Percentiles rank a stretch among this genome's conserved stretches.
These are phyloP conservation scores for Heliophila coronopifolia DNA, from an alignment of 441 rosid genomes.

Conservation along the genomic window DNA sequence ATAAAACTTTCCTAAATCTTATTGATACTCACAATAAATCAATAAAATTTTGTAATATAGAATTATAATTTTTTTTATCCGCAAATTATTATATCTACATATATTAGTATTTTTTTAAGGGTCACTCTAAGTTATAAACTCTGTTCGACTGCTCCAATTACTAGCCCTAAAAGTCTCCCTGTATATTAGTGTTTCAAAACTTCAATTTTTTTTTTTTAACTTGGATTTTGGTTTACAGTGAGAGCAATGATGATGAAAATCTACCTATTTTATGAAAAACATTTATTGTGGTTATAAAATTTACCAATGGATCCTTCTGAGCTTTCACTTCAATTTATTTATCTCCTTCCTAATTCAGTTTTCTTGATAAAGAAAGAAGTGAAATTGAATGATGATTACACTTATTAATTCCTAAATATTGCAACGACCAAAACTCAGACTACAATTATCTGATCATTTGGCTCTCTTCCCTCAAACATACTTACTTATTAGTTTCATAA, in stretches of 20 bases:
- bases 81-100: too few relatives aligned
- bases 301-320: constrained; percentile 98
- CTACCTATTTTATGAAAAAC: constrained; percentile 86
- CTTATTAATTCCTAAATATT: constrained; percentile 21
- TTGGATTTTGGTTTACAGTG: neutral
- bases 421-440: constrained; percentile 75
- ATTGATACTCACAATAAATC: too few relatives aligned
- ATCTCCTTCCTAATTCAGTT: neutral
- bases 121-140: too few relatives aligned
- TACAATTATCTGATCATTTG: constrained; percentile 89
- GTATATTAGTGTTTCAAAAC: too few relatives aligned
- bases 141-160: too few relatives aligned
- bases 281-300: constrained; percentile 42
- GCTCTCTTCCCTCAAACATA: too few relatives aligned
- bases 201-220: neutral
- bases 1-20: too few relatives aligned
- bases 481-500: too few relatives aligned
- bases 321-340: constrained; percentile 26
- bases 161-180: too few relatives aligned
- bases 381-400: constrained; percentile 55
- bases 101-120: too few relatives aligned
- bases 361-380: neutral
- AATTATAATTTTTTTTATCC: too few relatives aligned
- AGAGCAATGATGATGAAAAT: constrained; percentile 55
- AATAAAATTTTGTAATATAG: too few relatives aligned